These are phyloP conservation scores for Pestalotiopsis sp. DNA, from an alignment of 2,329 filamentous ascomycete genomes.

Conservation along the genomic window DNA sequence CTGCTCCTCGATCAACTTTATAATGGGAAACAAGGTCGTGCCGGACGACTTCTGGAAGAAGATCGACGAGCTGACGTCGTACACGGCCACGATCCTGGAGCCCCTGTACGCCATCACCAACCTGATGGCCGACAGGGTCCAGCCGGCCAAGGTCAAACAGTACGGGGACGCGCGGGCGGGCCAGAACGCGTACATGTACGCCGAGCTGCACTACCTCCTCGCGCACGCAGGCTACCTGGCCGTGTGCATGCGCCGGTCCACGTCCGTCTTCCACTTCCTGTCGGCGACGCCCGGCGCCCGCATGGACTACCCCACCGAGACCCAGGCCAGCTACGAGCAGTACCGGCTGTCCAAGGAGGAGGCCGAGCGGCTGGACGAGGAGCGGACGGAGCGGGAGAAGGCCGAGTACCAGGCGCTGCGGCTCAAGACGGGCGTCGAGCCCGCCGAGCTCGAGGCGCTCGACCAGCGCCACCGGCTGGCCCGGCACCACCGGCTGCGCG, in stretches of 20 bases:
- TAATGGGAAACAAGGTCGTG: slow-evolving; percentile 29
- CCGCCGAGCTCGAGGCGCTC: slow-evolving; percentile 11
- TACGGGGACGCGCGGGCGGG: background rate
- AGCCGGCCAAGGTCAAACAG: background rate
- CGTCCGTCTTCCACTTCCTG: slow-evolving; percentile 30
- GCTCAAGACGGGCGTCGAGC: background rate
- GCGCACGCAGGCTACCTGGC: slow-evolving; percentile 31
- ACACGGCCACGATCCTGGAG: slow-evolving; percentile 36
- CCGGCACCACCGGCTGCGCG: slow-evolving; percentile 28
- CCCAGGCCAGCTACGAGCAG: slow-evolving; percentile 22
- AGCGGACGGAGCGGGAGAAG: slow-evolving; percentile 16
- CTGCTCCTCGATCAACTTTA: slow-evolving; percentile 27
- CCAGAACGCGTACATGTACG: slow-evolving; percentile 19
- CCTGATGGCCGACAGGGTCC: background rate
- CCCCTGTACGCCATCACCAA: slow-evolving; percentile 36
- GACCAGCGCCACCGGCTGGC: slow-evolving; percentile 14
- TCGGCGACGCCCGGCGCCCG: slow-evolving; percentile 32
- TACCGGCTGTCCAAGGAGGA: slow-evolving; percentile 25
- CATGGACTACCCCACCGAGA: slow-evolving; percentile 29
- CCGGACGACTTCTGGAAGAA: slow-evolving; percentile 36
- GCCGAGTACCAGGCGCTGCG: background rate
- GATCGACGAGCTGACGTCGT: slow-evolving; percentile 37
- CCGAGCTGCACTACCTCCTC: slow-evolving; percentile 28
- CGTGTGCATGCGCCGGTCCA: slow-evolving; percentile 30
- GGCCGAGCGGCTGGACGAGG: slow-evolving; percentile 20